Evolutionary conservation across 2,329 filamentous ascomycete genomes (phyloP).

Genomic region (Talaromyces sp.): DNA sequence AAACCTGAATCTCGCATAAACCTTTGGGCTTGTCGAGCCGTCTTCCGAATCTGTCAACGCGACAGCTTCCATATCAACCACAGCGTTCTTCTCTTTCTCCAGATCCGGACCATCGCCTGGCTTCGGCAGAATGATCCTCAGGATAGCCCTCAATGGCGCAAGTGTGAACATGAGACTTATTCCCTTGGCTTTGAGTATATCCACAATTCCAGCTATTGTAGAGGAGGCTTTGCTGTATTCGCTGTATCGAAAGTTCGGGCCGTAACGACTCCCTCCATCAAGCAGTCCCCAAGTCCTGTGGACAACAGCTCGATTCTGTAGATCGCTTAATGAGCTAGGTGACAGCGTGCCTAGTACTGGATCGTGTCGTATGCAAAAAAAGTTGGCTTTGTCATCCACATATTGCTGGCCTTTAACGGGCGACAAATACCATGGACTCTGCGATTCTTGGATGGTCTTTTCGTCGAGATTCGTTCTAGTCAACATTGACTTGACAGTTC

Average conservation of each 20-base stretch:
- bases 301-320: not conserved
- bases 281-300: slow-evolving; percentile 1
- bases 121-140: not conserved
- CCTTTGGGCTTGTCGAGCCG: not conserved
- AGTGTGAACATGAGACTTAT: not conserved
- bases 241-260: not conserved
- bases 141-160: not conserved
- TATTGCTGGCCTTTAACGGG: not conserved
- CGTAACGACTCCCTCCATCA: not conserved
- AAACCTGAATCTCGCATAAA: not conserved
- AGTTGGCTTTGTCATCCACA: not conserved
- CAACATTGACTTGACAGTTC: slow-evolving; percentile 65
- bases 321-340: not conserved
- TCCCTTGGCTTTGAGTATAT: not conserved
- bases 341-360: not conserved
- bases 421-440: not conserved
- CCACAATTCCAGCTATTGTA: not conserved
- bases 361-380: not conserved
- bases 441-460: not conserved
- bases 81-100: not conserved
- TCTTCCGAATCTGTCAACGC: not conserved
- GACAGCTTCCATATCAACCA: not conserved
- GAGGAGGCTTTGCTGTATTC: slow-evolving; percentile 1
- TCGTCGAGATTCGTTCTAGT: slow-evolving; percentile 25
- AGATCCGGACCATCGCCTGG: not conserved